Conservation (phyloP, 495 filamentous ascomycete genomes). For the Penicillium psychrofluorescens region DNA sequence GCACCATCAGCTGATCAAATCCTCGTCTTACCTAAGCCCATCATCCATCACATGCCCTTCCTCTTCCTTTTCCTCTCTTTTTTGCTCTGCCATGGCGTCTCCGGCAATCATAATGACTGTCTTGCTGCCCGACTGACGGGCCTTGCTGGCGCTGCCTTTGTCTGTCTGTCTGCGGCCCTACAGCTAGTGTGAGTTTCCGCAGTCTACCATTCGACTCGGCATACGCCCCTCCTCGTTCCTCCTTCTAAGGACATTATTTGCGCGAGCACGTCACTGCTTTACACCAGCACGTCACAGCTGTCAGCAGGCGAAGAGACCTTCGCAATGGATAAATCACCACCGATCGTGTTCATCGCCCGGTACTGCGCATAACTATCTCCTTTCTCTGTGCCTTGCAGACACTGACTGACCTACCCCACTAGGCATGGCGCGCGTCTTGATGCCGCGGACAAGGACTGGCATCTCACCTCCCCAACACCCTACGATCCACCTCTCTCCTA, state of each 20-base stretch:
- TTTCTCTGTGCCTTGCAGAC: background rate
- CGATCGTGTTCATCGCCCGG: slow-evolving; percentile 77
- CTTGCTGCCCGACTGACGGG: background rate
- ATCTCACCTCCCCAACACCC: slow-evolving; percentile 86
- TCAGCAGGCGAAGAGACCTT: background rate
- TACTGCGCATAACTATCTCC: slow-evolving; percentile 25
- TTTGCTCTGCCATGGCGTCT: background rate
- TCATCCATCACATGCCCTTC: slow-evolving; percentile 1
- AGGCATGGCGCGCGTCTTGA: slow-evolving; percentile 93
- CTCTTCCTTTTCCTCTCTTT: background rate
- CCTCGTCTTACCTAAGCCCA: background rate
- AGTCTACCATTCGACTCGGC: background rate
- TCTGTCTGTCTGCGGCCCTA: too few species aligned
- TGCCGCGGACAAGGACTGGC: slow-evolving; percentile 89
- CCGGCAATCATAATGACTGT: too few species aligned
- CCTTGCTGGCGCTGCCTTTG: background rate
- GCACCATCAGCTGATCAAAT: too few species aligned
- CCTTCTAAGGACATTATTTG: background rate
- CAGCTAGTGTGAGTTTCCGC: too few species aligned
- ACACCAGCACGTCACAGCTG: too few species aligned
- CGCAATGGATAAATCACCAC: slow-evolving; percentile 51
- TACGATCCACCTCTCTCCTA: slow-evolving; percentile 96
- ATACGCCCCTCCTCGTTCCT: background rate
- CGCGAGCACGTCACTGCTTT: too few species aligned
- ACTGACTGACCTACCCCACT: background rate